A percentile compares a stretch with the other conserved stretches of the same genome.
phyloP scores from a whole-genome alignment of 345 rosid species.

The Lepidium aucheri region DNA sequence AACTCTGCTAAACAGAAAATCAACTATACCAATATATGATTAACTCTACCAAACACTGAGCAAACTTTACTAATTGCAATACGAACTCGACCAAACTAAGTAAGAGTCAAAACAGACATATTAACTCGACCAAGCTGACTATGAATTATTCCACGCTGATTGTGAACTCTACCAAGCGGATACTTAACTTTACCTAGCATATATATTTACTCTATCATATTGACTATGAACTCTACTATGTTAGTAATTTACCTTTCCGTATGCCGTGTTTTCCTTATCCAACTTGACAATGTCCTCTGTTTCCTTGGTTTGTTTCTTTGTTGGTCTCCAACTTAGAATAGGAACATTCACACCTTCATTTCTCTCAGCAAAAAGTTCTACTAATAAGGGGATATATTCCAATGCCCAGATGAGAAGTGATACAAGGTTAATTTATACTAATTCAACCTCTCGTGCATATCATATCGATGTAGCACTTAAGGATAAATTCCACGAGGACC shows the following conservation, averaged over 20 bases:
- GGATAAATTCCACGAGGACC: too few species aligned
- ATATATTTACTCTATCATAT: background rate
- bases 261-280: background rate
- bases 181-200: too few species aligned
- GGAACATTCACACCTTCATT: background rate
- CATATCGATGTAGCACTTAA: too few species aligned
- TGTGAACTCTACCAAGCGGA: too few species aligned
- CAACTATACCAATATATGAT: too few species aligned
- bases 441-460: too few species aligned
- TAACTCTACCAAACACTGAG: too few species aligned
- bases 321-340: background rate
- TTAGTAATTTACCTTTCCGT: background rate
- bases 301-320: background rate
- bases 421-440: too few species aligned
- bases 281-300: background rate
- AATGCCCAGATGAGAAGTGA: background rate
- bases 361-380: background rate
- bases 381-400: background rate
- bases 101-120: background rate
- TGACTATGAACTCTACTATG: background rate
- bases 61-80: too few species aligned
- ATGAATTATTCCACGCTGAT: too few species aligned
- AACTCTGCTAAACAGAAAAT: too few species aligned
- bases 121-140: background rate
- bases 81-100: too few species aligned